A percentile compares a stretch with the other conserved stretches of the same genome.
phyloP scores from a whole-genome alignment of 2,329 filamentous ascomycete genomes.

The Apiospora phragmitis region DNA sequence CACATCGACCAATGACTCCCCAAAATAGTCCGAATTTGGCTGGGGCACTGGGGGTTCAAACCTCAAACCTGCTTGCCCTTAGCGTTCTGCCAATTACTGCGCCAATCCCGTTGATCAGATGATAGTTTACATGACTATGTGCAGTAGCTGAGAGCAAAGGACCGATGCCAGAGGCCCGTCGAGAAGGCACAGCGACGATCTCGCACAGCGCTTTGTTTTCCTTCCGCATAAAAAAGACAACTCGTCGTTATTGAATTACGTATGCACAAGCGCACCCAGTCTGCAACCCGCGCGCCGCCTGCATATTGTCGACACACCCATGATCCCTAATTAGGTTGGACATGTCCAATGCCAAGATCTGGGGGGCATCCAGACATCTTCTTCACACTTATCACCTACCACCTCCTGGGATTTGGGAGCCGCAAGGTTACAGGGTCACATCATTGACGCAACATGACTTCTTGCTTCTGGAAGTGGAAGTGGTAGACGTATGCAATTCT shows the following conservation, averaged over 20 bases:
- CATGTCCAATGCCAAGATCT: conserved; percentile 1
- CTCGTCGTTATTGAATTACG: neutral
- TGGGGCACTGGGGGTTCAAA: neutral
- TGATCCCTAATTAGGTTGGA: neutral
- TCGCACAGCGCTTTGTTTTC: neutral
- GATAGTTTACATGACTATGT: neutral
- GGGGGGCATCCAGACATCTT: neutral
- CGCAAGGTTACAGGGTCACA: neutral
- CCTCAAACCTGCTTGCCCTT: neutral
- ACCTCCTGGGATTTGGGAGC: neutral
- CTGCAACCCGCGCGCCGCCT: neutral
- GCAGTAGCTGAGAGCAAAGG: neutral
- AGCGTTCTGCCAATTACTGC: neutral
- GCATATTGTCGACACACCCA: neutral
- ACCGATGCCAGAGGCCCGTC: neutral
- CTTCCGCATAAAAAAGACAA: neutral
- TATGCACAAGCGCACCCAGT: neutral
- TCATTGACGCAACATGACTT: neutral
- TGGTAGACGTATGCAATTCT: neutral
- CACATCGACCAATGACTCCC: neutral
- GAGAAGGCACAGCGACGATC: neutral
- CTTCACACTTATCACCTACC: neutral
- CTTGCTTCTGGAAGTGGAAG: neutral
- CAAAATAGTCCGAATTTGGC: neutral
- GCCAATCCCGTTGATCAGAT: neutral